These are phyloP conservation scores for Orbilia ellipsospora DNA, from an alignment of 2,329 filamentous ascomycete species.

Conservation along the genomic window DNA sequence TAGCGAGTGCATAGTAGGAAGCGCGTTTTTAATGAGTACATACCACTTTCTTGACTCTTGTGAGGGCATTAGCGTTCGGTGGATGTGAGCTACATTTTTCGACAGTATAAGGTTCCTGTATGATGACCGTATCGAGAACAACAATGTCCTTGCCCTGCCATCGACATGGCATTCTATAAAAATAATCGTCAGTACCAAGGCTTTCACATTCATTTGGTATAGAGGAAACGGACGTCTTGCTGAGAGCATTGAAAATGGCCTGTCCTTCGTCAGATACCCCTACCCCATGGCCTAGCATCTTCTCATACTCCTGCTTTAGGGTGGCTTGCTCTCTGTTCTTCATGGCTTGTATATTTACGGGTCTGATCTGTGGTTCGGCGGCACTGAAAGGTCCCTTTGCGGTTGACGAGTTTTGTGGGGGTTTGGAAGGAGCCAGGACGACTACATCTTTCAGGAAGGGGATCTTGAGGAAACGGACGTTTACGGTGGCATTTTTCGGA, in stretches of 20 bases:
- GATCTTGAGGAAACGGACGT: slow-evolving; percentile 59
- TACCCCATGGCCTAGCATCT: slow-evolving; percentile 56
- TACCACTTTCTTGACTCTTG: slow-evolving; percentile 59
- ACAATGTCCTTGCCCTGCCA: slow-evolving; percentile 59
- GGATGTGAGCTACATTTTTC: slow-evolving; percentile 49
- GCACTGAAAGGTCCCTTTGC: slow-evolving; percentile 56
- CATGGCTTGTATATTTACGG: slow-evolving; percentile 54
- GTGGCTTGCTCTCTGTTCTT: slow-evolving; percentile 42
- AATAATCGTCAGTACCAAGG: slow-evolving; percentile 6
- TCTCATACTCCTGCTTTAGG: slow-evolving; percentile 54
- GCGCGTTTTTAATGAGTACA: slow-evolving; percentile 11
- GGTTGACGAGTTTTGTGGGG: slow-evolving; percentile 36
- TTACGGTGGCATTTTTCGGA: slow-evolving; percentile 43
- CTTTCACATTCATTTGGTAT: neutral
- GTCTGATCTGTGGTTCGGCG: slow-evolving; percentile 57
- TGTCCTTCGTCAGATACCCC: slow-evolving; percentile 59
- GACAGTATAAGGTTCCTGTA: slow-evolving; percentile 58
- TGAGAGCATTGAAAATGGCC: slow-evolving; percentile 59
- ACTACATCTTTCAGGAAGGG: slow-evolving; percentile 59
- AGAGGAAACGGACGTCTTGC: slow-evolving; percentile 56
- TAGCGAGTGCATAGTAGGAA: neutral
- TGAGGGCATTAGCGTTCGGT: slow-evolving; percentile 56
- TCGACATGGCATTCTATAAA: slow-evolving; percentile 57
- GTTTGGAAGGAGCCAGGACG: slow-evolving; percentile 50
- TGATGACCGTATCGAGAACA: slow-evolving; percentile 57